Conservation (phyloP, 129 eudicot species). For the Cynara cardunculus region DNA sequence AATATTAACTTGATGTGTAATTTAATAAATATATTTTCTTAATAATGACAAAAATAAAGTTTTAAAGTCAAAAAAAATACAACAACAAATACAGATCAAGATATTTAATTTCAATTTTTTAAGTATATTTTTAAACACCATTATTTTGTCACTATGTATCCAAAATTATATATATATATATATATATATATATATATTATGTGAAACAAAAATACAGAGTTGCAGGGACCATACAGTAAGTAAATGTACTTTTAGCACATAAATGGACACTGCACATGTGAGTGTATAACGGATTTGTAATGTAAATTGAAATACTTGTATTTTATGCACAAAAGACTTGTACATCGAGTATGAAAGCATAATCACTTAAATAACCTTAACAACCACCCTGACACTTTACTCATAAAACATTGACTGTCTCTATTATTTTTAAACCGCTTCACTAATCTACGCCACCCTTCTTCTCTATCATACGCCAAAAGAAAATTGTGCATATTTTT, state of each 20-base stretch:
- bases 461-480: conserved; percentile 37
- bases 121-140: background rate
- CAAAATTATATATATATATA: background rate
- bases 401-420: conserved; percentile 40
- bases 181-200: too few species aligned
- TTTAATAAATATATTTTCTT: too few species aligned
- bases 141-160: conserved; percentile 6
- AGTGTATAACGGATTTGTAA: conserved; percentile 13
- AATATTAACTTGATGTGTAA: background rate
- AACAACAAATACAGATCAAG: background rate
- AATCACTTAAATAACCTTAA: conserved; percentile 34
- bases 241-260: conserved; percentile 12
- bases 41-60: background rate
- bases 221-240: conserved; percentile 14
- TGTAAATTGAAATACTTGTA: background rate
- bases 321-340: background rate
- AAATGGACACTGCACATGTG: conserved; percentile 27
- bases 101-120: background rate
- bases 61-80: background rate
- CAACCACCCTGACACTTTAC: conserved; percentile 57
- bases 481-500: too few species aligned
- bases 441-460: conserved; percentile 37
- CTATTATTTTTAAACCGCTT: conserved; percentile 36
- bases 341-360: conserved; percentile 7
- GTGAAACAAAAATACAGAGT: conserved; percentile 26